These are phyloP conservation scores for Geotrichum bryndzae DNA, from an alignment of 1,139 yeast genomes.

Conservation along the genomic window DNA sequence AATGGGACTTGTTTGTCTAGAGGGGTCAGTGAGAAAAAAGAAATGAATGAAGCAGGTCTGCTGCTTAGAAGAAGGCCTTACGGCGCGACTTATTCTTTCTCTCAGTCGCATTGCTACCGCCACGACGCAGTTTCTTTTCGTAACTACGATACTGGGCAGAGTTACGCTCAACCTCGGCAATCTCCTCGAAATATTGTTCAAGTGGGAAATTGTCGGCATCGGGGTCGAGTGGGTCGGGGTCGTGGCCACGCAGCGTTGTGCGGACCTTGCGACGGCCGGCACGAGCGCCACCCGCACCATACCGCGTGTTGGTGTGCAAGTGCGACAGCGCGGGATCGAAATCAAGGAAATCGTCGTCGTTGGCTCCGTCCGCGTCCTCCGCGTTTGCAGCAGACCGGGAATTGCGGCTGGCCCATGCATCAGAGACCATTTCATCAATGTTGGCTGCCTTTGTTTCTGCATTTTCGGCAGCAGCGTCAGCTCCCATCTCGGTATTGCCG, in stretches of 20 bases:
- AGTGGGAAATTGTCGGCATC: slow-evolving; percentile 15
- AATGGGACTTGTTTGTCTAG: no score
- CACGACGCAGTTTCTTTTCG: slow-evolving; percentile 4
- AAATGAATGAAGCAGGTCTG: not conserved
- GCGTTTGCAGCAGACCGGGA: not conserved
- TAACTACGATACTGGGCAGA: not conserved
- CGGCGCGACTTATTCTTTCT: not conserved
- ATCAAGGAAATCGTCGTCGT: slow-evolving; percentile 10
- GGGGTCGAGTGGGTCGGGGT: slow-evolving; percentile 1
- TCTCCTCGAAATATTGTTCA: slow-evolving; percentile 22
- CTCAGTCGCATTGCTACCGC: not conserved
- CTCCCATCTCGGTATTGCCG: not conserved
- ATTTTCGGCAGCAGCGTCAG: not conserved
- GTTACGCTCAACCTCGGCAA: slow-evolving; percentile 19
- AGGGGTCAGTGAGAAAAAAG: no score
- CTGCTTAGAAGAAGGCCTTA: not conserved
- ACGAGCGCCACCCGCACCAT: slow-evolving; percentile 4
- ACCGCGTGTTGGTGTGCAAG: not conserved
- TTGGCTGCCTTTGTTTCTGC: slow-evolving; percentile 14
- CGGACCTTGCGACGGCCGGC: slow-evolving; percentile 5
- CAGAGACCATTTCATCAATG: not conserved
- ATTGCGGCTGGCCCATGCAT: not conserved
- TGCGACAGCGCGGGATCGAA: slow-evolving; percentile 2
- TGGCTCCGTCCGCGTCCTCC: not conserved
- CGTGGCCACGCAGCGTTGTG: slow-evolving; percentile 11